These are phyloP conservation scores for Babesia bigemina DNA, from an alignment of 169 alveolate genomes.

Conservation along the genomic window DNA sequence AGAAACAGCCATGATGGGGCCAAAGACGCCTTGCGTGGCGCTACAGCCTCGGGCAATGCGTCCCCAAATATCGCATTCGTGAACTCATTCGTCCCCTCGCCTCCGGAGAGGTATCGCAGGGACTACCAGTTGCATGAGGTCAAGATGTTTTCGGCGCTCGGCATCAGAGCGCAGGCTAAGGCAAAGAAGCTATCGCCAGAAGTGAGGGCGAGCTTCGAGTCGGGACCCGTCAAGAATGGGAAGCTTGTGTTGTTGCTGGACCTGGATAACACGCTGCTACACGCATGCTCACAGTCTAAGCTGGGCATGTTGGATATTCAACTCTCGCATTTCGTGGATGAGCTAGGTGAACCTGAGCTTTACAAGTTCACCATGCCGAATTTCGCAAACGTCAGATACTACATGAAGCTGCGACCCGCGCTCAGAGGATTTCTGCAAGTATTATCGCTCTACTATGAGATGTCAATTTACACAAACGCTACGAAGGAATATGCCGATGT, in stretches of 20 bases:
- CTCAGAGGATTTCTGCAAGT: slow-evolving; percentile 85
- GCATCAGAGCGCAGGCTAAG: slow-evolving; percentile 61
- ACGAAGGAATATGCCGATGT: slow-evolving; percentile 92
- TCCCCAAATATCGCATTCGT: slow-evolving; percentile 37
- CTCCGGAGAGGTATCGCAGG: slow-evolving; percentile 58
- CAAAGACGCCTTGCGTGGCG: slow-evolving; percentile 3
- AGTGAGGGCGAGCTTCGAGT: slow-evolving; percentile 43
- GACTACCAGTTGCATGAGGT: slow-evolving; percentile 61
- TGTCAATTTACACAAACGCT: slow-evolving; percentile 90
- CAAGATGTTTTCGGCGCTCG: slow-evolving; percentile 64
- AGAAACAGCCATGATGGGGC: not conserved
- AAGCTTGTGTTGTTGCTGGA: slow-evolving; percentile 84
- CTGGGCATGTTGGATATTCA: slow-evolving; percentile 82
- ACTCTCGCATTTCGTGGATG: slow-evolving; percentile 83
- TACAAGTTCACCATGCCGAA: slow-evolving; percentile 86
- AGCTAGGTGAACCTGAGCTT: slow-evolving; percentile 88
- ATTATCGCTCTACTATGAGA: slow-evolving; percentile 85
- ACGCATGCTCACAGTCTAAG: slow-evolving; percentile 84
- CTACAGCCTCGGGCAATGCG: not conserved
- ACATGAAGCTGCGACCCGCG: slow-evolving; percentile 88
- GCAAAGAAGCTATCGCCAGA: slow-evolving; percentile 40
- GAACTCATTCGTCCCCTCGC: slow-evolving; percentile 60
- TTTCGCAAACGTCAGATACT: slow-evolving; percentile 82
- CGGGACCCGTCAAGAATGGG: slow-evolving; percentile 74
- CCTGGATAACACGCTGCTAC: slow-evolving; percentile 88